Conservation (phyloP, 192 early-diverging fungal genomes). For the Podila verticillata region DNA sequence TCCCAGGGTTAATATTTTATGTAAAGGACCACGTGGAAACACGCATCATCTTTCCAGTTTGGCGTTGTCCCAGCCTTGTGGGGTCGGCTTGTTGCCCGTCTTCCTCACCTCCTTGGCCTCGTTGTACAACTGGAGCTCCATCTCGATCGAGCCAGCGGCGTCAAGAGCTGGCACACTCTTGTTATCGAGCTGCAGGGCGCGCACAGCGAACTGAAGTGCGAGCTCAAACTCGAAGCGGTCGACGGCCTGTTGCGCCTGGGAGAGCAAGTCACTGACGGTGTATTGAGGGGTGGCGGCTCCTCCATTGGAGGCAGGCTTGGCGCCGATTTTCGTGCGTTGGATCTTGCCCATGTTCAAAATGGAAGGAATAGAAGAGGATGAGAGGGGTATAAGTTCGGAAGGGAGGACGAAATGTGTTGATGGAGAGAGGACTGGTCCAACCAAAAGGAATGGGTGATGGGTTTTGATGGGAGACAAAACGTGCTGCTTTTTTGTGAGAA, state of each 20-base stretch:
- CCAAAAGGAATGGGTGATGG: neutral
- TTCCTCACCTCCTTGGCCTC: constrained; percentile 65
- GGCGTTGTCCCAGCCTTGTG: neutral
- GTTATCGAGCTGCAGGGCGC: constrained; percentile 72
- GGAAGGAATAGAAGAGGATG: neutral
- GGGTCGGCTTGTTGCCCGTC: too few species aligned
- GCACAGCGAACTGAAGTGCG: constrained; percentile 74
- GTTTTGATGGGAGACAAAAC: neutral
- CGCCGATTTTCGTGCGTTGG: constrained; percentile 34
- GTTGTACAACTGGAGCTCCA: constrained; percentile 77
- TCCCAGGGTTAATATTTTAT: neutral
- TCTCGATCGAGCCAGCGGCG: constrained; percentile 75
- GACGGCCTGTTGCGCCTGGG: constrained; percentile 70
- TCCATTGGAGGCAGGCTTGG: constrained; percentile 5
- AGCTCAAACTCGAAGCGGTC: constrained; percentile 81
- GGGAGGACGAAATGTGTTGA: constrained; percentile 2
- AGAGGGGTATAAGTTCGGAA: neutral
- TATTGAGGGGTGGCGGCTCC: constrained; percentile 43
- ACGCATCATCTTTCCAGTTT: neutral
- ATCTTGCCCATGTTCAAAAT: constrained; percentile 41
- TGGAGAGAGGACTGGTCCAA: neutral
- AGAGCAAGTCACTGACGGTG: constrained; percentile 68
- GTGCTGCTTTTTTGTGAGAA: neutral
- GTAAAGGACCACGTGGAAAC: neutral
- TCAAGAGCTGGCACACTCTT: constrained; percentile 70